Conservation (phyloP, 192 early-diverging fungal species). For the Obelidium mucronatum region DNA sequence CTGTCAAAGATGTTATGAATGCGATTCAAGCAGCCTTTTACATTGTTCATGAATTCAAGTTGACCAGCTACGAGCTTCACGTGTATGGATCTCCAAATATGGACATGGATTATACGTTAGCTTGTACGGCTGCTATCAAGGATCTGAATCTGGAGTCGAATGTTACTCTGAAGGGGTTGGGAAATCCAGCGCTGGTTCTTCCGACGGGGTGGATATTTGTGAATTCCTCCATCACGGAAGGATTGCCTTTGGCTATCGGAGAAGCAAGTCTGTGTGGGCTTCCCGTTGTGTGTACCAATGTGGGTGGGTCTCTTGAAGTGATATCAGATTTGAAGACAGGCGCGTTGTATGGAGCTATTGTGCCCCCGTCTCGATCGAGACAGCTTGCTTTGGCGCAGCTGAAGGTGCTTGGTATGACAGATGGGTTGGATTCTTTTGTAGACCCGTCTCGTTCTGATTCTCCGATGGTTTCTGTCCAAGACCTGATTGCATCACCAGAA, state of each 20-base stretch:
- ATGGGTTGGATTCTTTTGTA: constrained; percentile 46
- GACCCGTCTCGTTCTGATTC: constrained; percentile 13
- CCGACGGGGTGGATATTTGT: constrained; percentile 57
- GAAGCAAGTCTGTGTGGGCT: constrained; percentile 50
- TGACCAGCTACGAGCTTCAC: constrained; percentile 46
- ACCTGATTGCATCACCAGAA: constrained; percentile 38
- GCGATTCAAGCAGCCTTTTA: constrained; percentile 51
- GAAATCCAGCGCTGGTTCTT: constrained; percentile 46
- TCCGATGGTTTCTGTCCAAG: too few species aligned
- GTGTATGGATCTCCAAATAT: constrained; percentile 56
- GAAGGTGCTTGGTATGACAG: constrained; percentile 48
- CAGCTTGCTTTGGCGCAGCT: too few species aligned
- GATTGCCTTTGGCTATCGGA: constrained; percentile 46
- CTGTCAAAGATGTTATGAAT: constrained; percentile 56
- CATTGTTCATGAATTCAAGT: constrained; percentile 56
- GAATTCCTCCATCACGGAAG: constrained; percentile 54
- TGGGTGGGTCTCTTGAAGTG: constrained; percentile 46
- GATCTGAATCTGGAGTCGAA: constrained; percentile 41
- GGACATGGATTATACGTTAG: constrained; percentile 49
- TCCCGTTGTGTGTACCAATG: too few species aligned
- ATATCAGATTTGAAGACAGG: too few species aligned
- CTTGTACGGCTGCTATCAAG: constrained; percentile 44
- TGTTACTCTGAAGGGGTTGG: constrained; percentile 50
- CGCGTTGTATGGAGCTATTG: too few species aligned
- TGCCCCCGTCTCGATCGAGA: too few species aligned